Conservation (phyloP, 1,139 yeast genomes). For the Suhomyces maxii region DNA sequence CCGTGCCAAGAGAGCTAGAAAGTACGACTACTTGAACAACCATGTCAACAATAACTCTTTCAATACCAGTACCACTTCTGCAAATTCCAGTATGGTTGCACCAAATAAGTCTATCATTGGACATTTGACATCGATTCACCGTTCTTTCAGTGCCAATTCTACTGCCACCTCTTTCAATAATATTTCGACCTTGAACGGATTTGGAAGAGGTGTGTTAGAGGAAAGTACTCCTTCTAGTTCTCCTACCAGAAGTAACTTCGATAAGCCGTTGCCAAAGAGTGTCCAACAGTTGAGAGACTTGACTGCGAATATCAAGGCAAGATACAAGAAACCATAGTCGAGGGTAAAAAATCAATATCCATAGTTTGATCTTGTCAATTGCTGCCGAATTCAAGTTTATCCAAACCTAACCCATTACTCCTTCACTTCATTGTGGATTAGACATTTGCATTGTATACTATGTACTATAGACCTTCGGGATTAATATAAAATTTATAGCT, state of each 20-base stretch:
- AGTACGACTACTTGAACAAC: constrained; percentile 36
- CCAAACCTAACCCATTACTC: too few relatives aligned
- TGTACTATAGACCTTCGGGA: constrained; percentile 7
- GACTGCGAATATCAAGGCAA: constrained; percentile 36
- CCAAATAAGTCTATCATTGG: constrained; percentile 14
- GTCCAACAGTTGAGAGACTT: constrained; percentile 39
- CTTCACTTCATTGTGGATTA: neutral
- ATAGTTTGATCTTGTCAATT: too few relatives aligned
- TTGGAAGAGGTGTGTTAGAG: constrained; percentile 41
- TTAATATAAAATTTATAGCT: neutral
- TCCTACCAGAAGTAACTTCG: constrained; percentile 21
- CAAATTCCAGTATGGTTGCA: constrained; percentile 9
- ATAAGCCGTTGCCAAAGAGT: constrained; percentile 22
- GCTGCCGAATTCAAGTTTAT: too few relatives aligned
- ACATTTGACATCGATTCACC: constrained; percentile 12
- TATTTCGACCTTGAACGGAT: constrained; percentile 33
- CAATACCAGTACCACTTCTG: constrained; percentile 3
- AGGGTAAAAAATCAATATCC: neutral
- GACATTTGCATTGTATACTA: constrained; percentile 10
- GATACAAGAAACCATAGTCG: constrained; percentile 22
- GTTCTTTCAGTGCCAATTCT: constrained; percentile 11
- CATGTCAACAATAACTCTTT: constrained; percentile 23
- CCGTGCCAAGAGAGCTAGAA: constrained; percentile 32
- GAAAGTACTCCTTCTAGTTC: constrained; percentile 43
- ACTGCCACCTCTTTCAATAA: constrained; percentile 27